Base-by-base conservation (phyloP, 805 yeast genomes). In the Candida suzukii region DNA sequence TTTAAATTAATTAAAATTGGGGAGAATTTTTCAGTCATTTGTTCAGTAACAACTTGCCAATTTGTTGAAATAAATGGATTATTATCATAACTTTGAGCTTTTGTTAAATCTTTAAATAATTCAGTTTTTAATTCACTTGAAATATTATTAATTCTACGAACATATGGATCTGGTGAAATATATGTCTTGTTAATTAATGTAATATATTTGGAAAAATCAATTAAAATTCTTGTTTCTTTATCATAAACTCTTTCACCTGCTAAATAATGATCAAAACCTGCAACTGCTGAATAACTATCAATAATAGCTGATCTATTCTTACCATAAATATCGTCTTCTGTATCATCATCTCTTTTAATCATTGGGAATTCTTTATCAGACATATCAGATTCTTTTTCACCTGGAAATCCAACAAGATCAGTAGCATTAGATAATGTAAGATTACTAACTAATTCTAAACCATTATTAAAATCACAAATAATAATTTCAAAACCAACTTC, bases 401-500 rank as follows among this genome's bases (percentile, higher is more conserved):
- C 48, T 5, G 77, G 74, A 41, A 74, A 61, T 1, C 58, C 66
- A 8, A 73, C 39, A 13, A 65, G 42, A 6, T 65, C 66, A 13
- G 67, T 62, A 2, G 59, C 58, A 44, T 61, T 55, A 3, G 60
- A 51, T 35, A 74, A 45, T 0, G 75, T 61, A 3, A 68, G 59
- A 49, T 70, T 73, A 2, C 74, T 66, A 7, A 76, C 66, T 27
- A 78, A 46, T 42, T 67, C 67, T 6, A 76, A 35, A 36, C 38
- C 38, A 42, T 72, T 68, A 55, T 79, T 77, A 56, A 80, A 78
- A 50, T 78, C 76, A 58, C 86, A 80, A 12, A 79, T 41, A 12
- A 79, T 66, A n/a, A 78, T 65, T 53, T 79, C 86, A 53, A 68
- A 80, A 0, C 83, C 83, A 35, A 74, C 60, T 51, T 80, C 85